These are phyloP conservation scores for Carex arenaria DNA, from an alignment of 202 grass and related monocot genomes.

Conservation along the genomic window DNA sequence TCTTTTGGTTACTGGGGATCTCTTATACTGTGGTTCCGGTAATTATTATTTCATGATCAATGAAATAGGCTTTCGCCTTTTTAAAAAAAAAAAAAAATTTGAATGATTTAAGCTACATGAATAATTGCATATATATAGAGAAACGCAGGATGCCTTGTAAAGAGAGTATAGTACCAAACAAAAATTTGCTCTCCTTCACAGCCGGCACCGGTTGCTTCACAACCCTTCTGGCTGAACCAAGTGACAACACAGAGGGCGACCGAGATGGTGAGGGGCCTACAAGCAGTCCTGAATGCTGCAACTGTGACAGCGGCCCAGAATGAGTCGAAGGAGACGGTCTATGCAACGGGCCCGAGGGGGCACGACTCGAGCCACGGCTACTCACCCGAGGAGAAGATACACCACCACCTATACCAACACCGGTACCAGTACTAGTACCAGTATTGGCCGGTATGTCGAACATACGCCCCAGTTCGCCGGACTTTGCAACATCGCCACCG, in stretches of 20 bases:
- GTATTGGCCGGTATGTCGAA: constrained; percentile 52
- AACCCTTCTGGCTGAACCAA: constrained; percentile 20
- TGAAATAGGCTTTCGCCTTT: too few species aligned
- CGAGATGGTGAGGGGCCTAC: constrained; percentile 46
- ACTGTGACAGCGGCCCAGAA: constrained; percentile 56
- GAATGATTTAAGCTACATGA: neutral
- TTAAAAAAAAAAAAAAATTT: neutral
- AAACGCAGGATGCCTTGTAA: neutral
- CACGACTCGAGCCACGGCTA: constrained; percentile 25
- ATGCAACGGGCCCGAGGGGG: constrained; percentile 28
- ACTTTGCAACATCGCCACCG: constrained; percentile 61
- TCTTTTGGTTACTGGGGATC: too few species aligned
- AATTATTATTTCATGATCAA: too few species aligned
- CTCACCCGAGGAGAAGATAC: constrained; percentile 38
- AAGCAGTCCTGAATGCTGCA: constrained; percentile 51
- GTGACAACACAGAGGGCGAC: constrained; percentile 18
- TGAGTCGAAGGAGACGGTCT: constrained; percentile 29
- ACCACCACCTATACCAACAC: neutral
- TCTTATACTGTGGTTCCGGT: too few species aligned
- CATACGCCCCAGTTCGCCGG: constrained; percentile 87
- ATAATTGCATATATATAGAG: neutral
- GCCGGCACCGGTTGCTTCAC: constrained; percentile 27
- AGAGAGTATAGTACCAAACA: constrained; percentile 11
- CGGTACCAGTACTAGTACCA: neutral
- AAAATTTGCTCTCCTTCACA: constrained; percentile 21